Base-by-base conservation (phyloP, 1,284 basidiomycete genomes). In the Inonotus obliquus region DNA sequence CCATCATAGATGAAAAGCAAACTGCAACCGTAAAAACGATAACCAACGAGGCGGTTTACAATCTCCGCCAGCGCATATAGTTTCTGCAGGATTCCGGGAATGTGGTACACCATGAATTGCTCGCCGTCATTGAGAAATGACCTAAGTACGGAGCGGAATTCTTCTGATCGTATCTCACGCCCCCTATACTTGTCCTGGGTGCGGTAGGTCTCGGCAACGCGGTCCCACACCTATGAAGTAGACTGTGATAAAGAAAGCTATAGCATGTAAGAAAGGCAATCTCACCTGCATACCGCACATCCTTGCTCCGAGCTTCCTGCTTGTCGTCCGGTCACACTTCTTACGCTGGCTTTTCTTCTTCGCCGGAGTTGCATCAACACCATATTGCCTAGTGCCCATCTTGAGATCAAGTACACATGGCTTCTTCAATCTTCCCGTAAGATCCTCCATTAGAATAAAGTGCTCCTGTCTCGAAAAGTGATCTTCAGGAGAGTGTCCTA, bases 371-470 rank as follows among this genome's bases (percentile, higher is more conserved):
- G 96, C 96, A 69, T 98, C 94, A 75, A 97, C 91, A 14, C 97
- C 97, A 75, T 99, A 98, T 76, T 99, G 96, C 47, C 96, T 82
- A 37, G 96, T 98, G 13, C 96, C 96, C 96, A 99, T 99, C 81
- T 99, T 99, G 69, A 99, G 79, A 75, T 99, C 96, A 66, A 99
- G 84, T 47, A 99, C 97, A 71, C 96, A 99, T 2, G 97, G 94
- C 57, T 86, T 86, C 73, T 92, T 96, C 67, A 98, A 76, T n/a
- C 91, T 81, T 21, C 97, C 97, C 1, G 96, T 99, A 49, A 99
- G 78, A 71, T 99, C 97, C 75, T 99, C 96, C 93, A 99, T 96
- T 65, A 99, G 82, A 68, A 99, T 95, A 74, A 99, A 99, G 71
- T 98, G 91, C 73, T 98, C 95, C 74, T 97, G 95, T 17, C 96